Evolutionary conservation across 164 flowering plant genomes (phyloP).

Genomic region (Litsea cubeba): DNA sequence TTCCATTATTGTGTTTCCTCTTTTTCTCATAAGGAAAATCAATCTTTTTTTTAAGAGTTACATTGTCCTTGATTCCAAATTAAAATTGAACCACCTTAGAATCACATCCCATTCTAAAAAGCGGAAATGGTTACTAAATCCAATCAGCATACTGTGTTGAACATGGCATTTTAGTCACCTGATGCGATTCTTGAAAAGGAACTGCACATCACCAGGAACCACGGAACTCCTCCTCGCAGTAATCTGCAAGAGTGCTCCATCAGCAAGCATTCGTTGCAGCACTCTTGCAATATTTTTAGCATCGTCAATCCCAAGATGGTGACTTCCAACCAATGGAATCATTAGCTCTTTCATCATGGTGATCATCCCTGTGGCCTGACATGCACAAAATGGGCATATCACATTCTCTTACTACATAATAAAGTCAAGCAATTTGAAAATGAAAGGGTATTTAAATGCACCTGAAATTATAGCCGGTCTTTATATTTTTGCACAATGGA

Average conservation of each 20-base stretch:
- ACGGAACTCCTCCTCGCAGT: constrained; percentile 60
- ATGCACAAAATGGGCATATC: constrained; percentile 7
- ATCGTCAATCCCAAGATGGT: constrained; percentile 97
- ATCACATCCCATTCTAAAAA: too few species aligned
- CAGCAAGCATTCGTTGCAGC: constrained; percentile 70
- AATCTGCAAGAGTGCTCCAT: constrained; percentile 74
- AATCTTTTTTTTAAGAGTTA: too few species aligned
- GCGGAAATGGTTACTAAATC: too few species aligned
- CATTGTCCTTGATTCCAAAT: too few species aligned
- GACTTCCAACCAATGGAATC: constrained; percentile 71
- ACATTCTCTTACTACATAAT: too few species aligned
- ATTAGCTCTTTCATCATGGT: constrained; percentile 72
- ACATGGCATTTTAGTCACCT: constrained; percentile 11
- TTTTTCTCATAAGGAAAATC: too few species aligned
- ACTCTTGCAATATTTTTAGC: constrained; percentile 83
- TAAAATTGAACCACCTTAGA: too few species aligned
- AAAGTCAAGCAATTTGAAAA: not conserved
- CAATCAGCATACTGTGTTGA: too few species aligned
- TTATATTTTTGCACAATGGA: not conserved
- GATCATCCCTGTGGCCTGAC: constrained; percentile 88
- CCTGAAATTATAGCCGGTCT: not conserved
- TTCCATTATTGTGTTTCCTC: too few species aligned
- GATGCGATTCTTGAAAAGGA: constrained; percentile 65
- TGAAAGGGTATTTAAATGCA: not conserved
- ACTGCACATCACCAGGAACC: constrained; percentile 47